These are phyloP conservation scores for Boletus sp. DNA, from an alignment of 1,284 basidiomycete genomes.

Conservation along the genomic window DNA sequence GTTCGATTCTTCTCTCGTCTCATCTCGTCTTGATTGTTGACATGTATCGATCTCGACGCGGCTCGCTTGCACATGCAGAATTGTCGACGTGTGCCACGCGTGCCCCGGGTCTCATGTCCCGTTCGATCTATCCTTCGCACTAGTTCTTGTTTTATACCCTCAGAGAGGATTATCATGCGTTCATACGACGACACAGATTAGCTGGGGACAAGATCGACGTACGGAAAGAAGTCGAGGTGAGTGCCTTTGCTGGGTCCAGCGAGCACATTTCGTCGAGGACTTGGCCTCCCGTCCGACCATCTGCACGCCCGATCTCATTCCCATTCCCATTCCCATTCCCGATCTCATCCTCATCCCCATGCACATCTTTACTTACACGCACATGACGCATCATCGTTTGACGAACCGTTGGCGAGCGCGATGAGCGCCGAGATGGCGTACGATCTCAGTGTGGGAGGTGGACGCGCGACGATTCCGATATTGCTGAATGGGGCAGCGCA, in stretches of 20 bases:
- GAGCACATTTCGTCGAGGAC: conserved; percentile 54
- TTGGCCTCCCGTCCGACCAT: conserved; percentile 34
- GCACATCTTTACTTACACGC: background rate
- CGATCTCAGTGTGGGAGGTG: conserved; percentile 38
- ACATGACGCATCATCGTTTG: conserved; percentile 56
- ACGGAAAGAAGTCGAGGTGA: conserved; percentile 68
- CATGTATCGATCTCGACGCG: conserved; percentile 27
- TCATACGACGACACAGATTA: conserved; percentile 66
- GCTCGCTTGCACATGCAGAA: conserved; percentile 75
- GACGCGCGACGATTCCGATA: conserved; percentile 61
- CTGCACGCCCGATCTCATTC: conserved; percentile 28
- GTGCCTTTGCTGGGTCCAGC: conserved; percentile 43
- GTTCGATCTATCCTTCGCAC: conserved; percentile 75
- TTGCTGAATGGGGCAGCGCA: conserved; percentile 57
- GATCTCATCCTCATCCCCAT: background rate
- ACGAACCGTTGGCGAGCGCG: conserved; percentile 74
- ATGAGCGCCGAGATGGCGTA: conserved; percentile 64
- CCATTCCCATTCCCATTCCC: background rate
- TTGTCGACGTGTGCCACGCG: conserved; percentile 64
- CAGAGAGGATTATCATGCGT: conserved; percentile 76
- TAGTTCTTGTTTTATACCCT: conserved; percentile 79
- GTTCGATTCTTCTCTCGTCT: conserved; percentile 11
- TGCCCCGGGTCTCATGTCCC: conserved; percentile 59
- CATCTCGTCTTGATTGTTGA: background rate
- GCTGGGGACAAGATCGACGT: conserved; percentile 62